Evolutionary conservation across 176 grass and related monocot species (phyloP).

Genomic region (Eragrostis nindensis): DNA sequence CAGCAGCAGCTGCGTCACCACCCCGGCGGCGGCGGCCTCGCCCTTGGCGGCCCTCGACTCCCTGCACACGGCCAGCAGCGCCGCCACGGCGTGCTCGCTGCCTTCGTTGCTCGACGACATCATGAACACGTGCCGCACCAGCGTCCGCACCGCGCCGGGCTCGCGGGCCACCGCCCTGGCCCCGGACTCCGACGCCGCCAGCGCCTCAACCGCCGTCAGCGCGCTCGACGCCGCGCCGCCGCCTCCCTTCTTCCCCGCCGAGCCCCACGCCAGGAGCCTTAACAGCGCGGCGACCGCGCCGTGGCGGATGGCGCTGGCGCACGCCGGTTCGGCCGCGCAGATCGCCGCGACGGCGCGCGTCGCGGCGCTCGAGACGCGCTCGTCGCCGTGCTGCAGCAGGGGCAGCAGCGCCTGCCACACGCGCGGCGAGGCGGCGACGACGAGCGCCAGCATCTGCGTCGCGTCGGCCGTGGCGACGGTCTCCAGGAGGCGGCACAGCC

Average conservation of each 20-base stretch:
- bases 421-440: constrained; percentile 50
- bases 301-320: constrained; percentile 59
- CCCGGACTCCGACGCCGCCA: constrained; percentile 54
- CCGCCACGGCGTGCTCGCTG: constrained; percentile 77
- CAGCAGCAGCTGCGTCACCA: constrained; percentile 72
- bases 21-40: constrained; percentile 57
- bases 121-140: constrained; percentile 79
- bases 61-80: constrained; percentile 63
- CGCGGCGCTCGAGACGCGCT: constrained; percentile 44
- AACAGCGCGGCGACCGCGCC: constrained; percentile 62
- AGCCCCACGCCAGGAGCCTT: constrained; percentile 45
- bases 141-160: constrained; percentile 44
- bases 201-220: constrained; percentile 57
- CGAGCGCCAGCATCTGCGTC: constrained; percentile 52
- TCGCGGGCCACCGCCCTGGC: constrained; percentile 41
- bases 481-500: constrained; percentile 72
- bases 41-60: constrained; percentile 43
- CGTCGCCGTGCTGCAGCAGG: constrained; percentile 32
- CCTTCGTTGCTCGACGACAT: constrained; percentile 72
- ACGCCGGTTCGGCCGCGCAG: constrained; percentile 50
- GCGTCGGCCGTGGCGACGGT: constrained; percentile 52
- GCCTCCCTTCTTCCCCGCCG: constrained; percentile 25
- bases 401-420: constrained; percentile 62
- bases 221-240: constrained; percentile 34
- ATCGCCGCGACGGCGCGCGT: constrained; percentile 59